Evolutionary conservation across 1,284 basidiomycete genomes (phyloP).

Genomic region (Rhodotorula sp.): DNA sequence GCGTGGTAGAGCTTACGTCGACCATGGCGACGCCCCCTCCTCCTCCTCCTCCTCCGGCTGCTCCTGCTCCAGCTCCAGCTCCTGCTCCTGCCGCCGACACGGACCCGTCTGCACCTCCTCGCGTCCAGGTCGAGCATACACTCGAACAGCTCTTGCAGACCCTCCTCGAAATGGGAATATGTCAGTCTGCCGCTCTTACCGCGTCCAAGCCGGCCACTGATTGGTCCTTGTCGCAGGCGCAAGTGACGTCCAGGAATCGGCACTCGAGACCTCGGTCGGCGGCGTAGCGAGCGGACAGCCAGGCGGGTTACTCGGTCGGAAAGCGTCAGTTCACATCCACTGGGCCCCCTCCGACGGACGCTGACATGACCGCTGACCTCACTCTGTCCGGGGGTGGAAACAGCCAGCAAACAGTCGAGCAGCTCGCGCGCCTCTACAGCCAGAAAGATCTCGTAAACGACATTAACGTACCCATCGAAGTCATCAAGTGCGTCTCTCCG

Average conservation of each 20-base stretch:
- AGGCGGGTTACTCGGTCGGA: conserved; percentile 41
- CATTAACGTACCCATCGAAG: conserved; percentile 32
- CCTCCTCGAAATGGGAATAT: conserved; percentile 44
- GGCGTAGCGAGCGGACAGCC: conserved; percentile 31
- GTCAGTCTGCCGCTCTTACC: neutral
- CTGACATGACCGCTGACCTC: conserved; percentile 2
- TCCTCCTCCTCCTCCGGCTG: neutral
- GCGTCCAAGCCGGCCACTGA: neutral
- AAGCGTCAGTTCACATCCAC: conserved; percentile 34
- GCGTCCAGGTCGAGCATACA: conserved; percentile 33
- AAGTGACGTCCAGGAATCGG: conserved; percentile 42
- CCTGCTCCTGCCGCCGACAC: neutral
- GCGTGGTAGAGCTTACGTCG: too few relatives aligned
- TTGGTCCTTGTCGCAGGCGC: conserved; percentile 29
- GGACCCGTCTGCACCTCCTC: neutral
- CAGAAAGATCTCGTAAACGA: conserved; percentile 28
- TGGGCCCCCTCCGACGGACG: neutral
- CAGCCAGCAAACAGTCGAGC: conserved; percentile 33
- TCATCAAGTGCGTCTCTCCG: conserved; percentile 28
- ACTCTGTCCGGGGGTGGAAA: neutral
- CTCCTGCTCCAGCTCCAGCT: neutral
- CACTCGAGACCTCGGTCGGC: conserved; percentile 28
- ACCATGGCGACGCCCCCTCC: neutral
- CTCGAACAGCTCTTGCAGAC: conserved; percentile 41
- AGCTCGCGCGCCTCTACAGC: conserved; percentile 28